These are phyloP conservation scores for Hymenoscyphus occultus DNA, from an alignment of 2,329 filamentous ascomycete genomes.

Conservation along the genomic window DNA sequence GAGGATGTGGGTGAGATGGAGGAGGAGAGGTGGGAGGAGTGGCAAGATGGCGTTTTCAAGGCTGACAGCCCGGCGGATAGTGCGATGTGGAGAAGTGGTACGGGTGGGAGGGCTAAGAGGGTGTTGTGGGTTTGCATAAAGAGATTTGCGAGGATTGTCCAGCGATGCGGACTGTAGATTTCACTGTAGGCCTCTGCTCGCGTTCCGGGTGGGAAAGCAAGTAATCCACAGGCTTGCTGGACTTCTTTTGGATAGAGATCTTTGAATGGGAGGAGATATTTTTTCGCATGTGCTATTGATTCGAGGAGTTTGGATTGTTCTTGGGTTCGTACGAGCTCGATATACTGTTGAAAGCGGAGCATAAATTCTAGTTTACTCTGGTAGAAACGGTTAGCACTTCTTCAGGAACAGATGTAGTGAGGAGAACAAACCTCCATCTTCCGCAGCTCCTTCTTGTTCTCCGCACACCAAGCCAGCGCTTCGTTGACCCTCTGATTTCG, in stretches of 20 bases:
- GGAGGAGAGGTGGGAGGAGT: constrained; percentile 49
- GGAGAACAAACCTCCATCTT: constrained; percentile 68
- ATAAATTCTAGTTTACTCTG: constrained; percentile 87
- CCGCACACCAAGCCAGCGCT: constrained; percentile 84
- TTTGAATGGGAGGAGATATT: constrained; percentile 70
- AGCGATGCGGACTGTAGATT: constrained; percentile 72
- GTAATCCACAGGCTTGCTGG: constrained; percentile 70
- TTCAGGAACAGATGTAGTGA: neutral
- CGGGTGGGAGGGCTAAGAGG: constrained; percentile 76
- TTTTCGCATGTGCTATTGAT: constrained; percentile 78
- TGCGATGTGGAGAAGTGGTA: constrained; percentile 85
- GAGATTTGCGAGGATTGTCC: constrained; percentile 70
- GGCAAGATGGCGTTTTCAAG: constrained; percentile 92
- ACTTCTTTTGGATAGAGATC: constrained; percentile 68
- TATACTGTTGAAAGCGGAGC: constrained; percentile 89
- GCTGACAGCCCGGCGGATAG: constrained; percentile 88
- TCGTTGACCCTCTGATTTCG: constrained; percentile 68
- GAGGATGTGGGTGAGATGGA: constrained; percentile 35
- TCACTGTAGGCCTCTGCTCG: constrained; percentile 56
- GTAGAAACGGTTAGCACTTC: constrained; percentile 13
- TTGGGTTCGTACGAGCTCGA: constrained; percentile 76
- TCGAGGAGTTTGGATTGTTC: constrained; percentile 65
- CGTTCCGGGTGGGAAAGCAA: constrained; percentile 68
- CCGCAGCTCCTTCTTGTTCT: constrained; percentile 89
- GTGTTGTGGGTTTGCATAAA: constrained; percentile 86